A percentile compares a stretch with the other conserved stretches of the same genome.
These are phyloP conservation scores for Colletotrichum sp. DNA, from an alignment of 2,329 filamentous ascomycete species.

Conservation along the genomic window DNA sequence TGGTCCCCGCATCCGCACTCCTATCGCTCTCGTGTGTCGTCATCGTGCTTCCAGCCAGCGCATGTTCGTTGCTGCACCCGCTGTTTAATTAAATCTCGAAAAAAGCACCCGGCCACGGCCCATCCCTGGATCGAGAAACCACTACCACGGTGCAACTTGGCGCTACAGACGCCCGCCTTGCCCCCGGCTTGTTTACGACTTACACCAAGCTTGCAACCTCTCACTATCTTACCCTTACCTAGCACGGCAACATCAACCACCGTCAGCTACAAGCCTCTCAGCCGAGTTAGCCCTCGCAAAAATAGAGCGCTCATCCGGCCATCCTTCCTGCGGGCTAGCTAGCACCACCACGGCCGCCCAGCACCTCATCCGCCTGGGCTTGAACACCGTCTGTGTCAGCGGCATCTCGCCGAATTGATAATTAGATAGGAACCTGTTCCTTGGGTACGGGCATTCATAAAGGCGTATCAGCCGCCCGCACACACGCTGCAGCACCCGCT, in stretches of 20 bases:
- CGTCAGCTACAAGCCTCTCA: not conserved
- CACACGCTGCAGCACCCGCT: not conserved
- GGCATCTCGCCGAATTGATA: not conserved
- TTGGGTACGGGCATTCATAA: not conserved
- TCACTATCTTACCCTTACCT: not conserved
- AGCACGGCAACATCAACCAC: not conserved
- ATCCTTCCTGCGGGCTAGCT: constrained; percentile 4
- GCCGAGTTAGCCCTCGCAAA: constrained; percentile 10
- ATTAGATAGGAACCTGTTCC: not conserved
- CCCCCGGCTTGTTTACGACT: not conserved
- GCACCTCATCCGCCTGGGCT: not conserved
- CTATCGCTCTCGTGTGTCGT: constrained; percentile 9
- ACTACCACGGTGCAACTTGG: not conserved
- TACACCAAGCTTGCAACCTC: not conserved
- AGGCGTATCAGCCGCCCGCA: not conserved
- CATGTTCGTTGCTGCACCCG: not conserved
- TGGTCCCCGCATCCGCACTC: constrained; percentile 6
- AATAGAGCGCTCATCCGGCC: not conserved
- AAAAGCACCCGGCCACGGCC: not conserved
- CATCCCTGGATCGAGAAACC: constrained; percentile 2
- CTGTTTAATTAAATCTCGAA: constrained; percentile 4
- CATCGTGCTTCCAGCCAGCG: constrained; percentile 17
- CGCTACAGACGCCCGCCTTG: not conserved
- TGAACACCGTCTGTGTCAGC: not conserved
- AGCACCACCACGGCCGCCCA: not conserved